Evolutionary conservation across 192 early-diverging fungal genomes (phyloP).

Genomic region (Phlyctochytrium bullatum): DNA sequence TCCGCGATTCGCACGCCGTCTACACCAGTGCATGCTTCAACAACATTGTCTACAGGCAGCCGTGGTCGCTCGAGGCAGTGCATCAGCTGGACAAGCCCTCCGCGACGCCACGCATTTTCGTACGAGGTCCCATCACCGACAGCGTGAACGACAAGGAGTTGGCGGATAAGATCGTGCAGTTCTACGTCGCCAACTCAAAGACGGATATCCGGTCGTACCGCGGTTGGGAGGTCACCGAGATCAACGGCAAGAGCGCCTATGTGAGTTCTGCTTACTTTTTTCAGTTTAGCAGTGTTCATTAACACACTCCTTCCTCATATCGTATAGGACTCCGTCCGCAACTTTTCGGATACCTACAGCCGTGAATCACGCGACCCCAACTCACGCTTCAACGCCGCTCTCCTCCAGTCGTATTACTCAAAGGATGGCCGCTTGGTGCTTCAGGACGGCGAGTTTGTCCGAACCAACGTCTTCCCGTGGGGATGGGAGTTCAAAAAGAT

Average conservation of each 20-base stretch:
- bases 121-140: not conserved
- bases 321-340: not conserved
- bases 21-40: not conserved
- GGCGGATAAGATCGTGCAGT: not conserved
- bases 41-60: not conserved
- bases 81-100: not conserved
- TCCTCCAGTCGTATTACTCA: not conserved
- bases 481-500: no score
- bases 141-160: not conserved
- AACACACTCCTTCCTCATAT: not conserved
- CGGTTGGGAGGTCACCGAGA: not conserved
- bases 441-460: not conserved
- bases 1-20: not conserved
- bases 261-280: not conserved
- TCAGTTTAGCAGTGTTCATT: not conserved
- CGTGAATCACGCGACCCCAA: not conserved
- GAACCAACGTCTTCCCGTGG: not conserved
- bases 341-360: not conserved
- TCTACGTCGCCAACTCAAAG: not conserved
- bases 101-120: no score
- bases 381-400: constrained; percentile 5
- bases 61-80: no score
- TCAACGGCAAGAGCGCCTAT: not conserved
- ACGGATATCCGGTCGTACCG: not conserved
- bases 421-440: not conserved